phyloP scores from a whole-genome alignment of 129 eudicot genomes.

The Cynara cardunculus region DNA sequence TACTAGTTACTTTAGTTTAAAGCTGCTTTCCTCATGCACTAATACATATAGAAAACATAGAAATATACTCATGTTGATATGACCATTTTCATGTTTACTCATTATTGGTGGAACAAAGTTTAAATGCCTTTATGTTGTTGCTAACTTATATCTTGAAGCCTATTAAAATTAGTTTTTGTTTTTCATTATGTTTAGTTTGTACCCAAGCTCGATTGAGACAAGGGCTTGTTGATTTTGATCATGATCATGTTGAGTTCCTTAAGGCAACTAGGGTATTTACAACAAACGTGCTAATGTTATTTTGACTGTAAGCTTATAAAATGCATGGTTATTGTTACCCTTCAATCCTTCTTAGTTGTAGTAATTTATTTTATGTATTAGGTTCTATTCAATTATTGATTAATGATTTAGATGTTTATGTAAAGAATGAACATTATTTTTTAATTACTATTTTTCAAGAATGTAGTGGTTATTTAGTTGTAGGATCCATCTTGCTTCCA shows the following conservation, averaged over 20 bases:
- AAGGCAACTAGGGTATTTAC: neutral
- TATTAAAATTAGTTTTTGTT: neutral
- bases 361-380: neutral
- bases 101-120: neutral
- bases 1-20: neutral
- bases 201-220: neutral
- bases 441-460: neutral
- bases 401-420: neutral
- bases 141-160: neutral
- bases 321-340: neutral
- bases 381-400: neutral
- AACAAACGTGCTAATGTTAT: neutral
- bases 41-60: neutral
- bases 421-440: neutral
- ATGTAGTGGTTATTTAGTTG: slow-evolving; percentile 6
- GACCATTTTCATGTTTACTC: neutral
- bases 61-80: neutral
- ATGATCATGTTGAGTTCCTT: neutral
- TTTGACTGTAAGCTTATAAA: neutral
- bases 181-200: neutral
- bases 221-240: neutral
- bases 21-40: neutral
- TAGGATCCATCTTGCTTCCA: slow-evolving; percentile 12
- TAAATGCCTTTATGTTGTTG: neutral
- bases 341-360: neutral